phyloP scores from a whole-genome alignment of 225 moss, liverwort and hornwort species.

The Polytrichum formosum region DNA sequence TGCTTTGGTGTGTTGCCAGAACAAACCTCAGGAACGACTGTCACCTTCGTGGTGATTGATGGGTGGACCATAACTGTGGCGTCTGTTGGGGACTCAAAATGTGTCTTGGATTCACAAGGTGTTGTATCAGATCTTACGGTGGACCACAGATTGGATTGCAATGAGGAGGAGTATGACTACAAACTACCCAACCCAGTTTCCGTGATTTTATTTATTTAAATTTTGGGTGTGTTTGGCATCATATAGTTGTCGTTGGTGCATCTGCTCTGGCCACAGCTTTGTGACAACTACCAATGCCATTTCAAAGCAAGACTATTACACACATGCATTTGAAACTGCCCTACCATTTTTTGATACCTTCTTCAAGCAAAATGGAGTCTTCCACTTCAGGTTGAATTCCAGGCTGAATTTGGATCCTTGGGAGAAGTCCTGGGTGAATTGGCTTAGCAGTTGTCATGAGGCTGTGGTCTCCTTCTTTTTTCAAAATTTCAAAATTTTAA shows the following conservation, averaged over 20 bases:
- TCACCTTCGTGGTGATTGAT: constrained; percentile 80
- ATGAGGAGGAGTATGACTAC: constrained; percentile 65
- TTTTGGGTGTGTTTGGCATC: neutral
- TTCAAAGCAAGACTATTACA: neutral
- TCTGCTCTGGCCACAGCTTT: neutral
- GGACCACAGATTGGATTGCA: constrained; percentile 82
- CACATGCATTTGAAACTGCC: neutral
- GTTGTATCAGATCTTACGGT: constrained; percentile 72
- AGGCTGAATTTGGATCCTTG: too few species aligned
- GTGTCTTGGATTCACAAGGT: constrained; percentile 66
- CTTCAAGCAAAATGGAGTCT: too few species aligned
- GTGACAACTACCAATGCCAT: neutral
- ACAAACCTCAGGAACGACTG: constrained; percentile 85
- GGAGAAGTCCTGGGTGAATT: too few species aligned
- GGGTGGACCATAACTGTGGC: constrained; percentile 88
- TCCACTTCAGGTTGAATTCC: too few species aligned
- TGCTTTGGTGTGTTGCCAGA: constrained; percentile 23
- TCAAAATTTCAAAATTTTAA: too few species aligned
- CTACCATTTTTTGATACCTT: too few species aligned
- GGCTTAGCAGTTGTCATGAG: too few species aligned
- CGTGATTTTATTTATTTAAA: too few species aligned
- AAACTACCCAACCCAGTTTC: neutral
- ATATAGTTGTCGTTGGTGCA: neutral
- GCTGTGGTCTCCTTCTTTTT: too few species aligned
- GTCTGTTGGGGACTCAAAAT: constrained; percentile 83